Evolutionary conservation across 2,329 filamentous ascomycete genomes (phyloP), one percentile per base, ranked within the genome.

Genomic region (Cephalotrichum gorgonifer): DNA sequence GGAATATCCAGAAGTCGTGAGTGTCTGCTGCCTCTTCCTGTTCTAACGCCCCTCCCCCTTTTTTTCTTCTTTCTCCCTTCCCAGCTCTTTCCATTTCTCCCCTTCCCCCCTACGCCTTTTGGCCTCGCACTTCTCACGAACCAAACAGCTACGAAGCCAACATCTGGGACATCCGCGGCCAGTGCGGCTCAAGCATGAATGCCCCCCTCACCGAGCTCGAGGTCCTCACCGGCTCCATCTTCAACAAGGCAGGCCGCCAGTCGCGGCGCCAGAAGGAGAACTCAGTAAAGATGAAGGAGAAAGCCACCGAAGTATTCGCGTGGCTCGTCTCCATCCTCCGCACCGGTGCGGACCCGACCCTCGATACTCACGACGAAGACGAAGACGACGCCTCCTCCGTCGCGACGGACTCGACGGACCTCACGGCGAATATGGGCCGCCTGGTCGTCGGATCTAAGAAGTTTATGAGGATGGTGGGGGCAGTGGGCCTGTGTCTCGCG

Each of bases 141-240:
- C 27, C 6, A 39, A 20, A 22, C 38, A 53, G 51, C 12, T 53
- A 53, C 41, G 46, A 49, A 30, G 38, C 45, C 12, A 25, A 38
- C 7, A 57, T 70, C 12, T 30, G 52, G 2, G 43, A 53, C 0
- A 54, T 64, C 31, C 64, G 64, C 31, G 33, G 54, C 1, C 45
- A 56, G 1, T 52, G 69, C 9, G 63, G 60, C 2, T 49, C 52
- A 6, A 72, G 74, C 41, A 66, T 73, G 0, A 63, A 64, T 6
- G 58, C 59, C 17, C 61, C 62, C 0, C 61, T 79, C 7, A 67
- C 61, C 0, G 76, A 79, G 55, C 60, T 75, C 0, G 76, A 79
- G 51, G 73, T 75, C 0, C 78, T 78, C 48, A 75, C 74, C 23
- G 76, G 76, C 8, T 70, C 66, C n/a, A 70, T 79, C n/a, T 60